These are phyloP conservation scores for Nymphaea thermarum DNA, from an alignment of 164 flowering plant species.

Conservation along the genomic window DNA sequence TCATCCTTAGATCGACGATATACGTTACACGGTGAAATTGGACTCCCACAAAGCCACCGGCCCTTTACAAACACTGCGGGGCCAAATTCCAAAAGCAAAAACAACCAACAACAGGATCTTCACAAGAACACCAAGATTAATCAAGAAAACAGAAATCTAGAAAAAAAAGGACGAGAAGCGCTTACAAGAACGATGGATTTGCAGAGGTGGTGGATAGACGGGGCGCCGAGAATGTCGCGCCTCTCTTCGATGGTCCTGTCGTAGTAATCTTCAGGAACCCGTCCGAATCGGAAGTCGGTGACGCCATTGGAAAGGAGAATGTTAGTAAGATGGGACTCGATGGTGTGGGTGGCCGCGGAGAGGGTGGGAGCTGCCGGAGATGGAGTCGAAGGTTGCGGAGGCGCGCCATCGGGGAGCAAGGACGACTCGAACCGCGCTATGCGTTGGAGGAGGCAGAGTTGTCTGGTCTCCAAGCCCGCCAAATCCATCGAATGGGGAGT, in stretches of 20 bases:
- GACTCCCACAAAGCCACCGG: neutral
- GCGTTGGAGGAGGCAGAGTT: constrained; percentile 38
- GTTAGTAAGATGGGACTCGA: constrained; percentile 57
- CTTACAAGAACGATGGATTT: constrained; percentile 87
- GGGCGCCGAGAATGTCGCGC: constrained; percentile 58
- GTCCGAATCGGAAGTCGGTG: constrained; percentile 59
- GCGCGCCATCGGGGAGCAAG: constrained; percentile 9
- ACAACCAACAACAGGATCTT: neutral
- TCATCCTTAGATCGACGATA: too few species aligned
- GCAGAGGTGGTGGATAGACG: constrained; percentile 82
- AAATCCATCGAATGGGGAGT: neutral
- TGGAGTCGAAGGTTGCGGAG: constrained; percentile 2
- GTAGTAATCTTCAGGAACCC: constrained; percentile 74
- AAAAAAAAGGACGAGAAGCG: neutral
- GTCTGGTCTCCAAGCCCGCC: constrained; percentile 37
- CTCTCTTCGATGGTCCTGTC: constrained; percentile 60
- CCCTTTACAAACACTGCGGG: neutral
- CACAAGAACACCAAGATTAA: neutral
- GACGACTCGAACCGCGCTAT: constrained; percentile 34
- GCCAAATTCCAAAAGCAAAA: neutral
- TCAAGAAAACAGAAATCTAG: neutral
- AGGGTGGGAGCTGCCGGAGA: constrained; percentile 10
- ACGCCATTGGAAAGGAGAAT: constrained; percentile 54
- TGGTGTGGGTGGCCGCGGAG: constrained; percentile 7
- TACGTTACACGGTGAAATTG: neutral